Percentiles rank a stretch among this genome's conserved stretches.
Conservation (phyloP, 2,329 filamentous ascomycete genomes). For the Fusarium camptoceras region DNA sequence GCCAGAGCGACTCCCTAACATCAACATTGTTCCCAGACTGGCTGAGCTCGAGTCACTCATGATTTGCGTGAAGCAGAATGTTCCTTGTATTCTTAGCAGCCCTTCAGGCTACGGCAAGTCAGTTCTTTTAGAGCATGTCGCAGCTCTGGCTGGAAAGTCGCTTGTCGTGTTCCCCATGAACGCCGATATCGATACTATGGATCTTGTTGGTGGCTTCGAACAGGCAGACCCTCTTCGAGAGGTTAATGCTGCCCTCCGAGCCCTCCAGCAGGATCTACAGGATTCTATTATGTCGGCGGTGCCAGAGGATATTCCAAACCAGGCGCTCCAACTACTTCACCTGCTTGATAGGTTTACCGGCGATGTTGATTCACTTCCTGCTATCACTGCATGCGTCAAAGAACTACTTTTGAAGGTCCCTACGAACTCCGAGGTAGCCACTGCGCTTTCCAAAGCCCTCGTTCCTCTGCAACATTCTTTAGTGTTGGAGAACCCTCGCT, state of each 20-base stretch:
- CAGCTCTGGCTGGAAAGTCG: constrained; percentile 79
- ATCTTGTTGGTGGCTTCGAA: constrained; percentile 96
- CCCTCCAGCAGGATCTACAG: constrained; percentile 64
- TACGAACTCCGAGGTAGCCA: constrained; percentile 59
- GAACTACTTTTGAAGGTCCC: constrained; percentile 57
- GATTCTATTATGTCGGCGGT: constrained; percentile 61
- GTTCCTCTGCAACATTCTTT: constrained; percentile 64
- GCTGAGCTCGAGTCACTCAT: constrained; percentile 86
- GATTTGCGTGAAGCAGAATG: constrained; percentile 85
- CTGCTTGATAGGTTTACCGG: constrained; percentile 58
- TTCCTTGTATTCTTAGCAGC: constrained; percentile 91
- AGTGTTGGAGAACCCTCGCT: constrained; percentile 78
- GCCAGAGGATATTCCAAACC: constrained; percentile 59
- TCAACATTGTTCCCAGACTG: constrained; percentile 68
- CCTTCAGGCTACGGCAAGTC: constrained; percentile 90
- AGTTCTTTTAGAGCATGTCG: constrained; percentile 80
- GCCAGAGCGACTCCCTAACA: constrained; percentile 62
- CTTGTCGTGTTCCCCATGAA: constrained; percentile 90
- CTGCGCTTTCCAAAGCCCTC: constrained; percentile 61
- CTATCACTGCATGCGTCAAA: constrained; percentile 55
- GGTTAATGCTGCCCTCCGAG: constrained; percentile 67
- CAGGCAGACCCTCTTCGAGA: constrained; percentile 86
- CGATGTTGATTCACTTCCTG: constrained; percentile 53
- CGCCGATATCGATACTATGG: constrained; percentile 95
- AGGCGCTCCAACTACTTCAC: constrained; percentile 64